phyloP scores from a whole-genome alignment of 2,329 filamentous ascomycete species.

The Curvularia sp. region DNA sequence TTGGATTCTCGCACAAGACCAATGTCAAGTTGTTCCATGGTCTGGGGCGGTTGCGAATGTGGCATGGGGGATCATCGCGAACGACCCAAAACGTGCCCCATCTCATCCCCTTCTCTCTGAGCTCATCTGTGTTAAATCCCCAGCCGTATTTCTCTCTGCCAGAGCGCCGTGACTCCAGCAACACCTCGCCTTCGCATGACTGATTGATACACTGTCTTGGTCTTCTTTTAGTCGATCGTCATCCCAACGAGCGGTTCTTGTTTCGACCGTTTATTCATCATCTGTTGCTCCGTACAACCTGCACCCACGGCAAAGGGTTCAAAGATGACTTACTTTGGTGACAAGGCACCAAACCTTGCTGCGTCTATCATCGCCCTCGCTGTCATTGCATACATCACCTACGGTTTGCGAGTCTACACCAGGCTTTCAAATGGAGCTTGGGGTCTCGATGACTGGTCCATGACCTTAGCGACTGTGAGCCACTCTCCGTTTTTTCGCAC shows the following conservation, averaged over 20 bases:
- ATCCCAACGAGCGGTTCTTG: background rate
- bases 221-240: background rate
- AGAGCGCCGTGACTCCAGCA: constrained; percentile 2
- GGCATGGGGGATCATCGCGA: constrained; percentile 10
- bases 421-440: constrained; percentile 16
- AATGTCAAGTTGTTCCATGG: constrained; percentile 6
- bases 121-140: constrained; percentile 4
- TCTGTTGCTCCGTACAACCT: background rate
- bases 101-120: constrained; percentile 5
- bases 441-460: constrained; percentile 17
- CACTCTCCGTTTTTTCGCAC: no score
- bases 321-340: constrained; percentile 15
- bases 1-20: constrained; percentile 7
- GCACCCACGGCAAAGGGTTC: background rate
- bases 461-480: constrained; percentile 14
- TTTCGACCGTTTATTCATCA: background rate
- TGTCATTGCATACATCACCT: constrained; percentile 11
- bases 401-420: constrained; percentile 15
- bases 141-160: background rate
- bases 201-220: background rate
- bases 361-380: constrained; percentile 12
- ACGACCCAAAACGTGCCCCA: constrained; percentile 9
- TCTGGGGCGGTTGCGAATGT: constrained; percentile 7
- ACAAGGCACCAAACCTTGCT: constrained; percentile 14
- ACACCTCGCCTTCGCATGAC: background rate